Evolutionary conservation across 345 rosid species (phyloP).

Genomic region (Conringia planisiliqua): DNA sequence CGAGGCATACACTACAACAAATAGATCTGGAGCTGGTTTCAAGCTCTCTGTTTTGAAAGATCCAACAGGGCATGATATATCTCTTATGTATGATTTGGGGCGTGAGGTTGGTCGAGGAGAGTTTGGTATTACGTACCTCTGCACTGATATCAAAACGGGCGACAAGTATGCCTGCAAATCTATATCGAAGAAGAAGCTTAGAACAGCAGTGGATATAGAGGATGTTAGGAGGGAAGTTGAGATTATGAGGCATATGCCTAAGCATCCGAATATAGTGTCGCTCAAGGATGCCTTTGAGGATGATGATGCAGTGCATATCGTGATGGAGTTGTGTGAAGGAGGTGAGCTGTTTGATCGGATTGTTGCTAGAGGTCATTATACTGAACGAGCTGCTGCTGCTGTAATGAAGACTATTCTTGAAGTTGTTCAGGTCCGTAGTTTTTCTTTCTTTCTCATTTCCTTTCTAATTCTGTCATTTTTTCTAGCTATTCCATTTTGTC

Average conservation of each 20-base stretch:
- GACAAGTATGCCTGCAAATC: conserved; percentile 77
- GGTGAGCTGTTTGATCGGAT: conserved; percentile 92
- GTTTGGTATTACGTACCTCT: conserved; percentile 75
- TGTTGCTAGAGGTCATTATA: conserved; percentile 87
- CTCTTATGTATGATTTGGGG: conserved; percentile 61
- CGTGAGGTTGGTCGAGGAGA: conserved; percentile 91
- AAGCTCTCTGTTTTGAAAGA: conserved; percentile 69
- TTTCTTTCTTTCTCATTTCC: neutral
- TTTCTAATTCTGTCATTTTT: neutral
- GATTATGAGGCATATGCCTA: conserved; percentile 83
- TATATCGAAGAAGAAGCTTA: conserved; percentile 82
- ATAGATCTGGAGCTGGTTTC: conserved; percentile 37
- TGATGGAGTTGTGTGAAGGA: conserved; percentile 92
- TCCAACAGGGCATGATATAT: conserved; percentile 59
- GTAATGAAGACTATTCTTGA: conserved; percentile 82
- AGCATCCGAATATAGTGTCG: conserved; percentile 67
- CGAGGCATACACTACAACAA: conserved; percentile 42
- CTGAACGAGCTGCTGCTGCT: conserved; percentile 81
- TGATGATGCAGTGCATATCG: conserved; percentile 73
- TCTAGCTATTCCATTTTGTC: neutral
- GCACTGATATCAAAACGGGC: conserved; percentile 52
- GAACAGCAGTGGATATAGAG: conserved; percentile 79
- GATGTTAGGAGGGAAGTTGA: conserved; percentile 92
- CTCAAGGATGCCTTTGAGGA: conserved; percentile 77
- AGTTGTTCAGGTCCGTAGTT: conserved; percentile 69